Evolutionary conservation across 805 yeast genomes (phyloP).

Genomic region (Sporopachydermia lactativora): DNA sequence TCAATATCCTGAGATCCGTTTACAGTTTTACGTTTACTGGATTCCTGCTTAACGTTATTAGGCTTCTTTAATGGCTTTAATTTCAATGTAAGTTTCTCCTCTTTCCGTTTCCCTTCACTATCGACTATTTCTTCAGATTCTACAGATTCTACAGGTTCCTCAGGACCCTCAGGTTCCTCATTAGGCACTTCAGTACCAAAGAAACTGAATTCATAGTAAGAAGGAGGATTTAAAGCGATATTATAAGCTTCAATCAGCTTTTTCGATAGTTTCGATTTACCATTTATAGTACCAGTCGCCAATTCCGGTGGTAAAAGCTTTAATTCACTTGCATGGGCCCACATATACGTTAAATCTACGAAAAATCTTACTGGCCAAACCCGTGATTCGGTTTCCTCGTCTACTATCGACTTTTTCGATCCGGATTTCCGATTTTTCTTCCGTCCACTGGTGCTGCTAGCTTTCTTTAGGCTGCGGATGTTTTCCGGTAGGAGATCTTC

Average conservation of each 20-base stretch:
- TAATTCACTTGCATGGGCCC: slow-evolving; percentile 31
- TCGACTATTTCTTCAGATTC: slow-evolving; percentile 9
- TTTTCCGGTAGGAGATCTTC: slow-evolving; percentile 43
- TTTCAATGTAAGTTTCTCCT: slow-evolving; percentile 8
- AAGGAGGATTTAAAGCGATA: slow-evolving; percentile 39
- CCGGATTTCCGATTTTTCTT: slow-evolving; percentile 8
- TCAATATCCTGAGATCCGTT: too few relatives aligned
- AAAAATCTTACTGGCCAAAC: slow-evolving; percentile 45
- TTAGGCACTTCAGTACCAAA: slow-evolving; percentile 23
- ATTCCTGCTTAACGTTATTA: slow-evolving; percentile 4
- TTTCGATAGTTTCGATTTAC: slow-evolving; percentile 26
- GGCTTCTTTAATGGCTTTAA: slow-evolving; percentile 5
- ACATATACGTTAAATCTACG: slow-evolving; percentile 54
- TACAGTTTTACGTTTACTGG: slow-evolving; percentile 4
- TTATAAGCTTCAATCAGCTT: slow-evolving; percentile 35
- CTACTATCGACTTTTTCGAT: neutral
- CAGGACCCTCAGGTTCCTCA: slow-evolving; percentile 20
- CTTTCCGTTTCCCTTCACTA: slow-evolving; percentile 8
- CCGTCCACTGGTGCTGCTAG: slow-evolving; percentile 15
- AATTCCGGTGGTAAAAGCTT: slow-evolving; percentile 4
- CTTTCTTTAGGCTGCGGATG: slow-evolving; percentile 37
- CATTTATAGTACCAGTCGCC: slow-evolving; percentile 3
- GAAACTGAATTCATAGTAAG: slow-evolving; percentile 28
- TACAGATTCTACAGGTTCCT: slow-evolving; percentile 9
- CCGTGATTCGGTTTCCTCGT: neutral